phyloP scores from a whole-genome alignment of 257 asterid species.

The Rauvolfia tetraphylla region DNA sequence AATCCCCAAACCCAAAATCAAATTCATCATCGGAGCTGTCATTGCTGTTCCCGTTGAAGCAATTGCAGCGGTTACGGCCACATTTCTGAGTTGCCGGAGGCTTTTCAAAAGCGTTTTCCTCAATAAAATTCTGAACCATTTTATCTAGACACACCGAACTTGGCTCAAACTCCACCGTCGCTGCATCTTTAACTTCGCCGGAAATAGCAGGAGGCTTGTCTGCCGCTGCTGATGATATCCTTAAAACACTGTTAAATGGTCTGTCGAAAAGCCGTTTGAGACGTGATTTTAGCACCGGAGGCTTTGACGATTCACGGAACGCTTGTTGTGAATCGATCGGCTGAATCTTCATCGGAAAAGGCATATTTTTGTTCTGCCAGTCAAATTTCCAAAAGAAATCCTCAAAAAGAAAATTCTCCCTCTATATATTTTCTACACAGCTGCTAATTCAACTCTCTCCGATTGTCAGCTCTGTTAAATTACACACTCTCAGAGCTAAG shows the following conservation, averaged over 20 bases:
- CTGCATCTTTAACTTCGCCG: constrained; percentile 34
- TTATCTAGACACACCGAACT: constrained; percentile 82
- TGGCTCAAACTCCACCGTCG: constrained; percentile 62
- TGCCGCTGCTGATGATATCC: constrained; percentile 49
- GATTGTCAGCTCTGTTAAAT: background rate
- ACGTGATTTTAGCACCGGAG: constrained; percentile 54
- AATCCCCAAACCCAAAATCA: constrained; percentile 59
- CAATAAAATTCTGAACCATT: constrained; percentile 84
- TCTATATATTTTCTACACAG: background rate
- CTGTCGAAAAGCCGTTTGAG: constrained; percentile 86
- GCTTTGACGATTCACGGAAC: constrained; percentile 38
- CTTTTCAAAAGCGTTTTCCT: constrained; percentile 56
- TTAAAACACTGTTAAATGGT: constrained; percentile 64
- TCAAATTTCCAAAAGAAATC: constrained; percentile 9
- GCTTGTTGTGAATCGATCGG: constrained; percentile 54
- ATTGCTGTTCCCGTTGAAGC: constrained; percentile 43
- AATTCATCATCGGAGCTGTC: constrained; percentile 90
- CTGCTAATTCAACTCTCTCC: background rate
- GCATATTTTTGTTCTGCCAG: constrained; percentile 24
- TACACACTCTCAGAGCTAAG: background rate
- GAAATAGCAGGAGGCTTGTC: constrained; percentile 28
- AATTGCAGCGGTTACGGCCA: constrained; percentile 36
- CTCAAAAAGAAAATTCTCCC: background rate
- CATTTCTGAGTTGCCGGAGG: constrained; percentile 45
- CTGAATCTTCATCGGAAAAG: constrained; percentile 76